Percentiles rank a stretch among this genome's conserved stretches.
These are phyloP conservation scores for Colletotrichum viniferum DNA, from an alignment of 2,329 filamentous ascomycete genomes.

Conservation along the genomic window DNA sequence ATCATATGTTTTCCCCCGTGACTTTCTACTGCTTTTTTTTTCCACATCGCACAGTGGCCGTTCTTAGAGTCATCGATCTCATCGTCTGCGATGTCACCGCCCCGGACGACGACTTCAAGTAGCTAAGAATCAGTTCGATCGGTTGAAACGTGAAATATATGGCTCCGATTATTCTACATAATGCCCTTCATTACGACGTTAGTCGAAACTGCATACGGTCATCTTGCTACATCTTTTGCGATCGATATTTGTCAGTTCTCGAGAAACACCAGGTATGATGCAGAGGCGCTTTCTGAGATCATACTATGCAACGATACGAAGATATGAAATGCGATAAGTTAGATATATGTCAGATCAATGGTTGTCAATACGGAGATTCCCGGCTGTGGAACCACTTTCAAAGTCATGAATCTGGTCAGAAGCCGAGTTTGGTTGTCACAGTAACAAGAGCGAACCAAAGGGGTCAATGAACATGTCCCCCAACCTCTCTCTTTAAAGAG, in stretches of 20 bases:
- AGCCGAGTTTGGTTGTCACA: not conserved
- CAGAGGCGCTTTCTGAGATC: not conserved
- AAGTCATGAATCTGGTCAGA: not conserved
- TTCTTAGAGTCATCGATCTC: not conserved
- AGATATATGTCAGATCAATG: not conserved
- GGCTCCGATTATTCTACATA: too few species aligned
- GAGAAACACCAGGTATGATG: not conserved
- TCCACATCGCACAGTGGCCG: too few species aligned
- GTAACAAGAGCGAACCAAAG: not conserved
- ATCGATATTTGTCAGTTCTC: not conserved
- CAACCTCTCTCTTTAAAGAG: not conserved
- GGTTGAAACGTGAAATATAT: fast-evolving
- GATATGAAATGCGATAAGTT: not conserved
- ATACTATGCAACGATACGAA: not conserved
- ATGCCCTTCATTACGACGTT: too few species aligned
- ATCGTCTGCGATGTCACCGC: not conserved
- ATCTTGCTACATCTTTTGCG: not conserved
- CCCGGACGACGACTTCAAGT: not conserved
- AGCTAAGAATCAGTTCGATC: not conserved
- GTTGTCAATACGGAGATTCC: not conserved
- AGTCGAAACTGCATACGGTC: too few species aligned
- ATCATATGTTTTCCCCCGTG: too few species aligned
- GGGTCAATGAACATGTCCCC: too few species aligned
- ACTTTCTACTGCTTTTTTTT: too few species aligned
- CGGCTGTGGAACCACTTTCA: not conserved